Base-by-base conservation (phyloP, 805 yeast genomes). In the Maudiozyma bulderi region DNA sequence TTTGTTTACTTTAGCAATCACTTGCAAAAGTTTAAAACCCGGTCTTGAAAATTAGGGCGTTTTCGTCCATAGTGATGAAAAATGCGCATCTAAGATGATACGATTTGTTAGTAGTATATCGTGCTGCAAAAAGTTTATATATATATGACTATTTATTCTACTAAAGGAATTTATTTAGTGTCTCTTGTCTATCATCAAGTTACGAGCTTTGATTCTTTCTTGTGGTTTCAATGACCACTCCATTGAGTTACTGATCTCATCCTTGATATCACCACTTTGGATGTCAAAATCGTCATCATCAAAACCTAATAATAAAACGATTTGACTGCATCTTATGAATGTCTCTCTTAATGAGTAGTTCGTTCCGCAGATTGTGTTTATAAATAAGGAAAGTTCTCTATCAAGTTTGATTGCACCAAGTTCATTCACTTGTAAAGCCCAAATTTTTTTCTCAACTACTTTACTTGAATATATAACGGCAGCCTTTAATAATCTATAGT, bases 361-460 rank as follows among this genome's bases (percentile, higher is more conserved):
- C 49, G 80, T 78, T 45, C 80, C 82, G 45, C 95, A 82, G 6
- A 86, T 76, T 50, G 83, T 84, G 43, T 82, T 76, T 46, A 93
- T 85, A 34, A 91, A 74, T 30, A 78, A 73, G 44, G 89, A 79
- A 26, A 89, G 68, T 60, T 90, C 96, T 51, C 86, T 79, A 54
- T 93, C 98, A 45, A 93, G 69, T 54, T 82, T 84, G 15, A 88
- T 74, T 0, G 95, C 81, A 1, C 97, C 98, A 40, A 86, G 67
- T 56, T 86, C 95, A 60, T 86, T 89, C 51, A 88, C 78, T 54
- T 78, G 80, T 43, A 86, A 71, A 3, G 73, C 55, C 80, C 91
- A 78, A 31, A 91, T 69, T 56, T 81, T 81, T 52, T 77, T 74
- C 58, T 87, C 95, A 3, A 88, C 58, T 14, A 76, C 56, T 20